Conservation (phyloP, 2,329 filamentous ascomycete species). For the Ophiocordyceps robertsii region DNA sequence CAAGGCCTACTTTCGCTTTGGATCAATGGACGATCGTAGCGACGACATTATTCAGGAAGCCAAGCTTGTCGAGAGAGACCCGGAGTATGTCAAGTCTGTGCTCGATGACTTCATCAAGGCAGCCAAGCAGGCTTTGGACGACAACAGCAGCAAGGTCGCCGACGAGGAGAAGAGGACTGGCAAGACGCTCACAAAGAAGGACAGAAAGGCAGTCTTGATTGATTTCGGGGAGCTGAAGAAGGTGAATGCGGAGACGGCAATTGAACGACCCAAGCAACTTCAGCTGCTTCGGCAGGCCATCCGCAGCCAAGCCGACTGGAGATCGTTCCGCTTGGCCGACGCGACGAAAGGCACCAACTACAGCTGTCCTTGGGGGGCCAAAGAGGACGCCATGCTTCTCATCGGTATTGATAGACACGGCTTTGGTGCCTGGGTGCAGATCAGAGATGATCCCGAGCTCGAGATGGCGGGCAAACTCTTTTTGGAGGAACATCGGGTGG, state of each 20-base stretch:
- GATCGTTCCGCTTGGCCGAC: slow-evolving; percentile 74
- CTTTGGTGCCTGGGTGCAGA: slow-evolving; percentile 89
- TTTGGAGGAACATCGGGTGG: slow-evolving; percentile 93
- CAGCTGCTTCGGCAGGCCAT: slow-evolving; percentile 68
- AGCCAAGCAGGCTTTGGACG: slow-evolving; percentile 45
- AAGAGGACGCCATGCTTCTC: slow-evolving; percentile 94
- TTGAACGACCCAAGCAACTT: slow-evolving; percentile 83
- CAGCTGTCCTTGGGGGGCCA: slow-evolving; percentile 79
- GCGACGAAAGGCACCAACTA: slow-evolving; percentile 89
- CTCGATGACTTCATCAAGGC: slow-evolving; percentile 58
- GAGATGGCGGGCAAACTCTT: slow-evolving; percentile 85
- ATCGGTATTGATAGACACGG: slow-evolving; percentile 88
- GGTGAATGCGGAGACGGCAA: slow-evolving; percentile 87
- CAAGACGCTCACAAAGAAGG: slow-evolving; percentile 85
- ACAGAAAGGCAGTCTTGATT: slow-evolving; percentile 92
- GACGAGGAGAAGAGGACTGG: slow-evolving; percentile 72
- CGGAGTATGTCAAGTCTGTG: slow-evolving; percentile 62
- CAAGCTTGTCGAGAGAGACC: slow-evolving; percentile 69
- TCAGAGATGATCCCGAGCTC: slow-evolving; percentile 81
- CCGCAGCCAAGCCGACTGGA: slow-evolving; percentile 52
- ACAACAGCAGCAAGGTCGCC: slow-evolving; percentile 58
- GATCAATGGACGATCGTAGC: slow-evolving; percentile 74
- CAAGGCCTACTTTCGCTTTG: slow-evolving; percentile 80
- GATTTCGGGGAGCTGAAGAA: slow-evolving; percentile 90
- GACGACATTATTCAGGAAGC: slow-evolving; percentile 83